phyloP scores from a whole-genome alignment of 1,139 yeast genomes.

The Candida tetrigidarum region DNA sequence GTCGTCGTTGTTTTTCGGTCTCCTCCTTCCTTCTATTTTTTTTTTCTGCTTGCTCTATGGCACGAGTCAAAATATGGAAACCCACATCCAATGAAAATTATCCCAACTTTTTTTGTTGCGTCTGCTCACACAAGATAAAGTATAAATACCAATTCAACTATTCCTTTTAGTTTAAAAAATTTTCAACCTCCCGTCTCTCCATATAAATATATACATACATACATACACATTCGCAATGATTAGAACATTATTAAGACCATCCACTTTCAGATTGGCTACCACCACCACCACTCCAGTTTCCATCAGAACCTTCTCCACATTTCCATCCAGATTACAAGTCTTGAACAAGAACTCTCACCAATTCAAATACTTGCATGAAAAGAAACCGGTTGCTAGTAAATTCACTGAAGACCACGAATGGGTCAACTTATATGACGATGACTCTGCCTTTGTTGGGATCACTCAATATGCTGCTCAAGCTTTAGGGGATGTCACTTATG shows the following conservation, averaged over 20 bases:
- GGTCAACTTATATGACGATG: conserved; percentile 86
- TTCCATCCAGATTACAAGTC: conserved; percentile 25
- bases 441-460: conserved; percentile 85
- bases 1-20: too few species aligned
- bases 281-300: conserved; percentile 1
- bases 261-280: conserved; percentile 10
- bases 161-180: not conserved
- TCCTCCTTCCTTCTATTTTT: not conserved
- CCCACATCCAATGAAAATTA: conserved; percentile 3
- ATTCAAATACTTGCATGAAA: conserved; percentile 47
- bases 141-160: conserved; percentile 1
- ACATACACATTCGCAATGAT: conserved; percentile 13
- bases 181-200: not conserved
- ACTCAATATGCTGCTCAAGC: conserved; percentile 97
- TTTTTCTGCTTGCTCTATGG: not conserved
- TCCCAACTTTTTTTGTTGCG: conserved; percentile 4
- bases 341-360: conserved; percentile 57
- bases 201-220: not conserved
- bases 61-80: conserved; percentile 3
- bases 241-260: conserved; percentile 19
- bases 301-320: conserved; percentile 11
- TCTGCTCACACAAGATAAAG: too few species aligned
- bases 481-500: conserved; percentile 95
- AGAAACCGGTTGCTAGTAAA: conserved; percentile 58
- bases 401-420: conserved; percentile 96